A percentile compares a stretch with the other conserved stretches of the same genome.
phyloP scores from a whole-genome alignment of 2,329 filamentous ascomycete species.

The Fusarium domesticum region DNA sequence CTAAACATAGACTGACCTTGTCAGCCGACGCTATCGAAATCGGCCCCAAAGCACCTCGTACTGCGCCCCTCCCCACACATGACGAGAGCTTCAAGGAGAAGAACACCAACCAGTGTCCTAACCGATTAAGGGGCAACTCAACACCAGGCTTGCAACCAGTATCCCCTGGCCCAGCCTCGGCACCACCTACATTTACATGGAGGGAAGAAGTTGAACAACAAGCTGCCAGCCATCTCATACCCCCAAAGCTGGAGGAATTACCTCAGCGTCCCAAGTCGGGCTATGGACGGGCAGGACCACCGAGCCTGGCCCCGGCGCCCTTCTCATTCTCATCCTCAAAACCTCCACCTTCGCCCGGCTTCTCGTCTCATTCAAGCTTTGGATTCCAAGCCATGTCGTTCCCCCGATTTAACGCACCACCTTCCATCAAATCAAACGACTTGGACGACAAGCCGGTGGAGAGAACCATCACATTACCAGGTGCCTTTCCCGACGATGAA shows the following conservation, averaged over 20 bases:
- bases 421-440: constrained; percentile 3
- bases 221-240: constrained; percentile 20
- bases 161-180: constrained; percentile 63
- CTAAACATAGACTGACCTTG: constrained; percentile 58
- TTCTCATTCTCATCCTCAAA: constrained; percentile 32
- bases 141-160: constrained; percentile 50
- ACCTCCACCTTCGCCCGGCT: constrained; percentile 47
- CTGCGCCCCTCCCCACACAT: constrained; percentile 58
- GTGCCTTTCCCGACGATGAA: constrained; percentile 43
- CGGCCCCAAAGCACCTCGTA: constrained; percentile 54
- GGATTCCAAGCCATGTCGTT: constrained; percentile 41
- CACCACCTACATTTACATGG: constrained; percentile 63
- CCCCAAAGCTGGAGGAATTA: constrained; percentile 25
- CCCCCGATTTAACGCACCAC: constrained; percentile 21
- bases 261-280: constrained; percentile 39
- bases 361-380: constrained; percentile 39
- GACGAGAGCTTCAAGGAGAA: constrained; percentile 42
- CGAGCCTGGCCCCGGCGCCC: constrained; percentile 12
- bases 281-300: constrained; percentile 13
- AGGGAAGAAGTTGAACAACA: constrained; percentile 45
- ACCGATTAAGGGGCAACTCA: constrained; percentile 51
- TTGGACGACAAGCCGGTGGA: constrained; percentile 26
- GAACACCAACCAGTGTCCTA: constrained; percentile 39
- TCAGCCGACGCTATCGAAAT: constrained; percentile 58
- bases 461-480: constrained; percentile 37